A percentile compares a stretch with the other conserved stretches of the same genome.
Conservation (phyloP, 2,329 filamentous ascomycete genomes). For the Botryotinia narcissicola region DNA sequence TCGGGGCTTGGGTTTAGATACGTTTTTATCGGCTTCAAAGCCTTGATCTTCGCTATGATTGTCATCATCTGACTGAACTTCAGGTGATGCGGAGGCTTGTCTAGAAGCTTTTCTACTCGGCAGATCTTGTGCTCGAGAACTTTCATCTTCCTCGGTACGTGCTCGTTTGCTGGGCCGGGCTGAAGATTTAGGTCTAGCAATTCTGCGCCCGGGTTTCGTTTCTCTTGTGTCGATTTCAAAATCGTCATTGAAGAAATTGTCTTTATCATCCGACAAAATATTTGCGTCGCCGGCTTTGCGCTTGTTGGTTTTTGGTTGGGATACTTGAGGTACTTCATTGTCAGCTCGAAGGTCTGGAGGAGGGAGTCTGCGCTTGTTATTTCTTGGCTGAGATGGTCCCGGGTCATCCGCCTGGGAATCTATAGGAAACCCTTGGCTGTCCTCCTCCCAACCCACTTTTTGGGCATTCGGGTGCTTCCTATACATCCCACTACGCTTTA, state of each 20-base stretch:
- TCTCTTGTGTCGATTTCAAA: conserved; percentile 32
- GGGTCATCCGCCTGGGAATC: not conserved
- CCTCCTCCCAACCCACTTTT: not conserved
- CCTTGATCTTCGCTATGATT: conserved; percentile 27
- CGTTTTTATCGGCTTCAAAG: conserved; percentile 30
- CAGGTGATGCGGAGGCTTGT: not conserved
- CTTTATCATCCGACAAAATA: not conserved
- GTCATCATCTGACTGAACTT: not conserved
- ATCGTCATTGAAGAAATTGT: conserved; percentile 26
- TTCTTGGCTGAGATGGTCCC: not conserved
- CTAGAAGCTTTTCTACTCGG: not conserved
- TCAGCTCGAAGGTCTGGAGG: not conserved
- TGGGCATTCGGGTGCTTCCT: not conserved
- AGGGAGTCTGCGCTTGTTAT: conserved; percentile 19
- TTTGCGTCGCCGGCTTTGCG: not conserved
- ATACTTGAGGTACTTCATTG: not conserved
- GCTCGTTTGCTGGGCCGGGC: not conserved
- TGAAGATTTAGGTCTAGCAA: not conserved
- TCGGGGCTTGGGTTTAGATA: not conserved
- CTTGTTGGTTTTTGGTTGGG: not conserved
- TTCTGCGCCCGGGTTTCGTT: not conserved
- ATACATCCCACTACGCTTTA: not conserved
- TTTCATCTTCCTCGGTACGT: not conserved
- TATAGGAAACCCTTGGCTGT: conserved; percentile 14
- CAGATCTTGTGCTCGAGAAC: not conserved